A percentile compares a stretch with the other conserved stretches of the same genome.
Evolutionary conservation across 1,139 yeast genomes (phyloP).

Genomic region (Nakaseomyces bracarensis): DNA sequence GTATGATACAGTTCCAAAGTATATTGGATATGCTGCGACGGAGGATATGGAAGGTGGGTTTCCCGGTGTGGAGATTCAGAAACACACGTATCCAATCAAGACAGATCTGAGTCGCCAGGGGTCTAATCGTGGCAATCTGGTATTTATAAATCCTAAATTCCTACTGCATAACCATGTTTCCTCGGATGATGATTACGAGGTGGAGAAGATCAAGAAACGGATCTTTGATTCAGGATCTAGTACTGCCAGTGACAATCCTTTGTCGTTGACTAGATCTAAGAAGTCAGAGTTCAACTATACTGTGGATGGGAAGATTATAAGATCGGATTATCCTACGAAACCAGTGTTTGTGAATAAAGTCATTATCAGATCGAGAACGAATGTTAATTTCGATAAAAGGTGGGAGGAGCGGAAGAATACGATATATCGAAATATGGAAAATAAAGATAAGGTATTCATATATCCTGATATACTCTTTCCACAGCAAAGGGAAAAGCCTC

Average conservation of each 20-base stretch:
- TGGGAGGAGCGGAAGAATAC: slow-evolving; percentile 19
- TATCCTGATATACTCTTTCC: slow-evolving; percentile 22
- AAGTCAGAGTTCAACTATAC: slow-evolving; percentile 17
- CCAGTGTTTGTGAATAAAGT: slow-evolving; percentile 28
- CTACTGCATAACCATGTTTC: slow-evolving; percentile 6
- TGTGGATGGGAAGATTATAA: slow-evolving; percentile 25
- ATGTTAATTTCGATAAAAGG: slow-evolving; percentile 18
- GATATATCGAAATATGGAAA: slow-evolving; percentile 17
- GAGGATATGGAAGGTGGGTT: slow-evolving; percentile 8
- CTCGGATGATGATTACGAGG: slow-evolving; percentile 2
- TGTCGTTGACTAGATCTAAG: slow-evolving; percentile 5
- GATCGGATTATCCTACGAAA: slow-evolving; percentile 30
- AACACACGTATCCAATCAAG: slow-evolving; percentile 2
- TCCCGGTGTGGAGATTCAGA: slow-evolving; percentile 6
- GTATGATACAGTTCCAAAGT: slow-evolving; percentile 7
- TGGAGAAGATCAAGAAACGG: slow-evolving; percentile 4
- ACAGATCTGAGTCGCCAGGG: slow-evolving; percentile 3
- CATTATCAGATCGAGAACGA: slow-evolving; percentile 24
- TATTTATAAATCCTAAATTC: slow-evolving; percentile 1
- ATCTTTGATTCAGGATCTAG: neutral
- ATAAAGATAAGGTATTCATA: slow-evolving; percentile 15
- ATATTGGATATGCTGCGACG: slow-evolving; percentile 6
- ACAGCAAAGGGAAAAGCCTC: slow-evolving; percentile 8
- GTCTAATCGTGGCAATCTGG: neutral
- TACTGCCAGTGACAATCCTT: neutral